A percentile compares a stretch with the other conserved stretches of the same genome.
Conservation (phyloP, 148 eudicot species). For the Vaccinium myrtillus region DNA sequence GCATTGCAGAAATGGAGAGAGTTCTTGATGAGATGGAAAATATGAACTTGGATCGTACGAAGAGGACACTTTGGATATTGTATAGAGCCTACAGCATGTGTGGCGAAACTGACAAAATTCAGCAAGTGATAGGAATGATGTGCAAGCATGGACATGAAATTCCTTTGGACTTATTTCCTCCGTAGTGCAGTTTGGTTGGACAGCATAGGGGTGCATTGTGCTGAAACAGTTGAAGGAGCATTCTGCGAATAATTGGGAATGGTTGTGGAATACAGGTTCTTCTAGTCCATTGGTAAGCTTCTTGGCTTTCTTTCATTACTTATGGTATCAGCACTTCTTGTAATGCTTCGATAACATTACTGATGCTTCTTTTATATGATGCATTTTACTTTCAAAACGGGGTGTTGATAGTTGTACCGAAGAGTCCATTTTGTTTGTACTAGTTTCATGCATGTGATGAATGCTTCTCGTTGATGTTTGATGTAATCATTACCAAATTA, state of each 20-base stretch:
- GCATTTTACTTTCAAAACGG: background rate
- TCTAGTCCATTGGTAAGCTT: conserved; percentile 17
- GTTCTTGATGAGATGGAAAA: conserved; percentile 71
- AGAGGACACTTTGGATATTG: conserved; percentile 56
- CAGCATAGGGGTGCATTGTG: background rate
- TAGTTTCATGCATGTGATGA: background rate
- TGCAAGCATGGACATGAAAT: conserved; percentile 60
- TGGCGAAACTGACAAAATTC: conserved; percentile 45
- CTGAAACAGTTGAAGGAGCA: conserved; percentile 5
- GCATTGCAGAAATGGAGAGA: conserved; percentile 76
- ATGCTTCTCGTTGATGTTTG: background rate
- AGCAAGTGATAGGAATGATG: conserved; percentile 66
- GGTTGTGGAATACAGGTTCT: conserved; percentile 11
- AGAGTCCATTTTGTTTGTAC: background rate
- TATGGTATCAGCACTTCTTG: background rate
- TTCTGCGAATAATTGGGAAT: conserved; percentile 13
- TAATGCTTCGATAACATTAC: background rate
- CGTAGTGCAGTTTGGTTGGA: conserved; percentile 11
- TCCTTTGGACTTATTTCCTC: conserved; percentile 26
- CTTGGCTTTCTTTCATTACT: background rate
- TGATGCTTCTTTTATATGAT: background rate
- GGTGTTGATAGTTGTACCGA: background rate
- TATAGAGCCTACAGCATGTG: conserved; percentile 41
- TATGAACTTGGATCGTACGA: conserved; percentile 32
- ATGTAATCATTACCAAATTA: background rate